Base-by-base conservation (phyloP, 768 basidiomycete species). In the Boletus pseudopeckii region DNA sequence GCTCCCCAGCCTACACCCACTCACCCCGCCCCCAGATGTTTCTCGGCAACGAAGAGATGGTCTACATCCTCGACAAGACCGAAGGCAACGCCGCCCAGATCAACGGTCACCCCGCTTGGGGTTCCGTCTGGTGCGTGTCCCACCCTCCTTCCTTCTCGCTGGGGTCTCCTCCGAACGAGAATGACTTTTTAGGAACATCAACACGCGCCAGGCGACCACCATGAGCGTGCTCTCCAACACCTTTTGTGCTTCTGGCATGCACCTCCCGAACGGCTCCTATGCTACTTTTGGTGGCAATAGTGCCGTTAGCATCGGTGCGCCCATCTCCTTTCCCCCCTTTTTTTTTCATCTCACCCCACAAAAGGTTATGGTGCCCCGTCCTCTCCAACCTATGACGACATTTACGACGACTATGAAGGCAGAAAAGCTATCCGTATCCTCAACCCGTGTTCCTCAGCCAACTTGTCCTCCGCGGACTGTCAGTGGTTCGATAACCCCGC, bases 51-150 rank as follows among this genome's bases (percentile, higher is more conserved):
- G 74, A 80, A 30, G 76, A 90, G 61, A 88, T 84, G 69, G 87
- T 95, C 32, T 95, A 93, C 73, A 87, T 94, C 17, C 75, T 94
- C 37, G 92, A 96, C 79, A 96, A 96, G 73, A 82, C 85, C 6
- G 87, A 92, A 64, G 82, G 81, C 22, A 92, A 93, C 68, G 75
- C 77, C 2, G 79, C 79, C 4, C 76, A 78, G 57, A 75, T 90
- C 52, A 76, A 79, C 55, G 82, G 82, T 1, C 89, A 90, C 68
- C 81, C 90, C 11, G 86, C 86, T 2, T 88, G 85, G 82, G 89
- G 80, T 7, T 69, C 86, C 0, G 82, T 82, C 10, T 90, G 84
- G 84, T 84, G 24, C 32, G 57, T 54, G 5, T 24, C 24, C 33
- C 8, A 1, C 15, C 33, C 7, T 10, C 3, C 8, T 14, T 22